Conservation (phyloP, 257 asterid genomes). For the Jacaranda mimosifolia region DNA sequence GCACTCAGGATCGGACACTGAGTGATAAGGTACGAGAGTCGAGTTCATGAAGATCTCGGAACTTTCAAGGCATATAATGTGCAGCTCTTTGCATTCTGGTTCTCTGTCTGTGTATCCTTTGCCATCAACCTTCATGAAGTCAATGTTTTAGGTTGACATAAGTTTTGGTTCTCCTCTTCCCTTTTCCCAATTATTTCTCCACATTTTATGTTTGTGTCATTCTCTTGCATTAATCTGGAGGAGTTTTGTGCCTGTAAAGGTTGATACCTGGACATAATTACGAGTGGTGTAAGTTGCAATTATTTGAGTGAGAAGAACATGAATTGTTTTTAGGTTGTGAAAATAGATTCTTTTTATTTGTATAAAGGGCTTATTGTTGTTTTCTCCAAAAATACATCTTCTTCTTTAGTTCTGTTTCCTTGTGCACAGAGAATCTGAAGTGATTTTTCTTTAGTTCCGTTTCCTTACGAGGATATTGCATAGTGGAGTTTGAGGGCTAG, state of each 20-base stretch:
- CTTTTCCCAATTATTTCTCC: conserved; percentile 3
- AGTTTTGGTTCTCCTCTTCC: not conserved
- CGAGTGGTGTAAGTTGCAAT: not conserved
- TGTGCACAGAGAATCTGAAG: not conserved
- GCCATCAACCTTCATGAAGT: not conserved
- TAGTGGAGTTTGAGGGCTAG: too few species aligned
- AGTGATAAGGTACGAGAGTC: conserved; percentile 12
- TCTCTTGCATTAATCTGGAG: not conserved
- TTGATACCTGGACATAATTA: too few species aligned
- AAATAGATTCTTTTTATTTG: not conserved
- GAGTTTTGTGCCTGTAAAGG: not conserved
- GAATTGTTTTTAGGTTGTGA: not conserved
- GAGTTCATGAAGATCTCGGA: conserved; percentile 15
- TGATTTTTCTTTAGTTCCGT: not conserved
- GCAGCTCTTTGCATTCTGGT: not conserved
- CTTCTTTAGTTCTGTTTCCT: not conserved
- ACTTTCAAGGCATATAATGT: not conserved
- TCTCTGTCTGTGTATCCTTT: not conserved
- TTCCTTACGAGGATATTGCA: too few species aligned
- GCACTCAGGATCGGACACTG: conserved; percentile 10
- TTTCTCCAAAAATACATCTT: not conserved
- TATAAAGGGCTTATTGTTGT: not conserved
- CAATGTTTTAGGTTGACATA: conserved; percentile 24
- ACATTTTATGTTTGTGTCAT: not conserved
- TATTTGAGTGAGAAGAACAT: not conserved